These are phyloP conservation scores for Physcia stellaris DNA, from an alignment of 495 filamentous ascomycete species.

Conservation along the genomic window DNA sequence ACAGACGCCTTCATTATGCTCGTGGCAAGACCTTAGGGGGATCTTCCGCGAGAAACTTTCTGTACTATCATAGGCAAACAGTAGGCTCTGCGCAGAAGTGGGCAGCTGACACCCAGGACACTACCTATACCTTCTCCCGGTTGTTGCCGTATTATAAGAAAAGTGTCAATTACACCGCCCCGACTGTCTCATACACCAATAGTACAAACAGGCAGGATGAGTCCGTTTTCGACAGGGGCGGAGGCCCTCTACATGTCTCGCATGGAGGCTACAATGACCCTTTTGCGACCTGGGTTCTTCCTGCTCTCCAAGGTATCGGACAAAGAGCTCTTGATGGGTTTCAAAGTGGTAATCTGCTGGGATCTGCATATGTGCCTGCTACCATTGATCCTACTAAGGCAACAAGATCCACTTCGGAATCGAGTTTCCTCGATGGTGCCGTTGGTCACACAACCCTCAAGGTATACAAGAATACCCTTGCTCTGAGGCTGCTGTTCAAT, in stretches of 20 bases:
- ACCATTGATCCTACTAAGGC: constrained; percentile 15
- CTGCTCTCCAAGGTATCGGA: constrained; percentile 23
- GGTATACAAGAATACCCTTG: neutral
- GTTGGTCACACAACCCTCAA: constrained; percentile 11
- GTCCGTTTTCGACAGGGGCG: constrained; percentile 19
- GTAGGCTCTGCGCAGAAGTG: constrained; percentile 34
- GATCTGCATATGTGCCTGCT: constrained; percentile 6
- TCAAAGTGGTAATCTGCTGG: constrained; percentile 22
- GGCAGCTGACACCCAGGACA: constrained; percentile 42
- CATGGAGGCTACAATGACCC: constrained; percentile 28
- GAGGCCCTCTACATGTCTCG: constrained; percentile 30
- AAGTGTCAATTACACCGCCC: constrained; percentile 36
- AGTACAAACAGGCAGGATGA: constrained; percentile 30
- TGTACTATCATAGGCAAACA: constrained; percentile 24
- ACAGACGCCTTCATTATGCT: constrained; percentile 28
- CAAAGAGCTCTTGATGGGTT: constrained; percentile 20
- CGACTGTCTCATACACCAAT: constrained; percentile 26
- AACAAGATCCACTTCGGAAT: constrained; percentile 15
- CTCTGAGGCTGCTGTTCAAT: constrained; percentile 1
- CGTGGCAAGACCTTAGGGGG: constrained; percentile 16
- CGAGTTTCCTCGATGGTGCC: constrained; percentile 17
- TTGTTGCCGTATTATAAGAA: constrained; percentile 42
- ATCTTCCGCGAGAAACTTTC: constrained; percentile 15
- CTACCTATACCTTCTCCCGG: constrained; percentile 37
- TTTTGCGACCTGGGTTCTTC: constrained; percentile 25